phyloP scores from a whole-genome alignment of 1,139 yeast species.

The Ogataea hybrid region DNA sequence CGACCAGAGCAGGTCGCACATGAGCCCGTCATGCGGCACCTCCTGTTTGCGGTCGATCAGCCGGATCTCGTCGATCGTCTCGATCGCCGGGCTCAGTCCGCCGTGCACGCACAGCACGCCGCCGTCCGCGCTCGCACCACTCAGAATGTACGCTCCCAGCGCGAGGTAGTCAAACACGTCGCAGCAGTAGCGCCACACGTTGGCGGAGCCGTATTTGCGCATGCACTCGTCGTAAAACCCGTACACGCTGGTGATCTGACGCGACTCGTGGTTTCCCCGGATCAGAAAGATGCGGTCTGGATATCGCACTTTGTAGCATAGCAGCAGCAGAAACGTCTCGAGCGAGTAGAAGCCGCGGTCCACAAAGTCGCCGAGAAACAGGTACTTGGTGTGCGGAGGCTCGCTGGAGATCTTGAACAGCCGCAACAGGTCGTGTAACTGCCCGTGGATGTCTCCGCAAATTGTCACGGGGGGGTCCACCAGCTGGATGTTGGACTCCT shows the following conservation, averaged over 20 bases:
- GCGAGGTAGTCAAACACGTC: slow-evolving; percentile 90
- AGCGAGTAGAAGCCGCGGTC: slow-evolving; percentile 92
- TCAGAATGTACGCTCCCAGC: slow-evolving; percentile 57
- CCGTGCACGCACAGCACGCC: slow-evolving; percentile 86
- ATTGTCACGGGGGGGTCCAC: slow-evolving; percentile 74
- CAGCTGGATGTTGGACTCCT: slow-evolving; percentile 54
- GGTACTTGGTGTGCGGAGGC: slow-evolving; percentile 67
- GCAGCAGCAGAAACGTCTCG: slow-evolving; percentile 66
- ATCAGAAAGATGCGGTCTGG: slow-evolving; percentile 81
- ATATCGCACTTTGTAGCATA: slow-evolving; percentile 70
- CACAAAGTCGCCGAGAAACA: slow-evolving; percentile 87
- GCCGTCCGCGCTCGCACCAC: slow-evolving; percentile 70
- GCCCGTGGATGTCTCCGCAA: slow-evolving; percentile 86
- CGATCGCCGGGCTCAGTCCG: slow-evolving; percentile 86
- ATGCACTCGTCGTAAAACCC: slow-evolving; percentile 94
- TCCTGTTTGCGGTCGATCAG: slow-evolving; percentile 87
- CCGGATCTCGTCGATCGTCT: slow-evolving; percentile 79
- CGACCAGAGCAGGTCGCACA: slow-evolving; percentile 94
- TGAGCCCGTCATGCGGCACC: slow-evolving; percentile 95
- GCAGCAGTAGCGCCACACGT: slow-evolving; percentile 90
- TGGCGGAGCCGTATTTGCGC: slow-evolving; percentile 85
- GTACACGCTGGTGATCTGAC: slow-evolving; percentile 91
- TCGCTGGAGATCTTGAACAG: slow-evolving; percentile 68
- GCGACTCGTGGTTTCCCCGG: slow-evolving; percentile 91
- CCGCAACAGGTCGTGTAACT: slow-evolving; percentile 73